phyloP scores from a whole-genome alignment of 495 filamentous ascomycete genomes.

The Ramalina intermedia region DNA sequence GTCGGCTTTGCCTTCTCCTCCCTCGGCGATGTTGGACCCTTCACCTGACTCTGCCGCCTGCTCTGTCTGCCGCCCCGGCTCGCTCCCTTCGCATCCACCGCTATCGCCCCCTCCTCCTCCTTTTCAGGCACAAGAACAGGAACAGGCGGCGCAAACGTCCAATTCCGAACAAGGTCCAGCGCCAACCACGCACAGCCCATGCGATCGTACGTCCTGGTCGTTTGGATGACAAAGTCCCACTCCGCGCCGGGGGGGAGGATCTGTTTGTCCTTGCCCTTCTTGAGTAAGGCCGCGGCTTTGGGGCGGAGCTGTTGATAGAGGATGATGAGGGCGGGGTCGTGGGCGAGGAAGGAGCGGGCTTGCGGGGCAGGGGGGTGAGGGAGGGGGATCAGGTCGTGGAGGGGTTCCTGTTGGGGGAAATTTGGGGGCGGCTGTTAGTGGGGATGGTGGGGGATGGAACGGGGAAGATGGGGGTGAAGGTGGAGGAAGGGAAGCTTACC shows the following conservation, averaged over 20 bases:
- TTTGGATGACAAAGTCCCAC: constrained; percentile 83
- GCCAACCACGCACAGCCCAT: constrained; percentile 97
- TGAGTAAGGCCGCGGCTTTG: constrained; percentile 44
- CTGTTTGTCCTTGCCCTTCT: constrained; percentile 70
- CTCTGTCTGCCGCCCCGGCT: constrained; percentile 13
- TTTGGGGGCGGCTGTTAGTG: constrained; percentile 53
- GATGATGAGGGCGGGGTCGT: constrained; percentile 78
- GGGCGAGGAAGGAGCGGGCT: constrained; percentile 67
- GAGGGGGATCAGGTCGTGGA: constrained; percentile 54
- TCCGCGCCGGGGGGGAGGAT: constrained; percentile 69
- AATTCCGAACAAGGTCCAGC: constrained; percentile 70
- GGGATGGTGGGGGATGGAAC: constrained; percentile 48
- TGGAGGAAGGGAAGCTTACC: constrained; percentile 62
- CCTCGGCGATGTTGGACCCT: constrained; percentile 3
- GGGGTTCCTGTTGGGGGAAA: constrained; percentile 46
- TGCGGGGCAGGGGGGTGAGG: constrained; percentile 39
- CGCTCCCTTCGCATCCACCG: background rate
- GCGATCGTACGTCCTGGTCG: constrained; percentile 72
- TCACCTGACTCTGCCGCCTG: constrained; percentile 28
- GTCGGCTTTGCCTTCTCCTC: constrained; percentile 50
- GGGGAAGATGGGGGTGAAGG: constrained; percentile 37
- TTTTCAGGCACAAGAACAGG: constrained; percentile 14
- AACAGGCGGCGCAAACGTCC: constrained; percentile 57
- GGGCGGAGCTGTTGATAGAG: constrained; percentile 79
- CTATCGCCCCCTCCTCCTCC: background rate